These are phyloP conservation scores for Solanum dulcamara DNA, from an alignment of 257 asterid species.

Conservation along the genomic window DNA sequence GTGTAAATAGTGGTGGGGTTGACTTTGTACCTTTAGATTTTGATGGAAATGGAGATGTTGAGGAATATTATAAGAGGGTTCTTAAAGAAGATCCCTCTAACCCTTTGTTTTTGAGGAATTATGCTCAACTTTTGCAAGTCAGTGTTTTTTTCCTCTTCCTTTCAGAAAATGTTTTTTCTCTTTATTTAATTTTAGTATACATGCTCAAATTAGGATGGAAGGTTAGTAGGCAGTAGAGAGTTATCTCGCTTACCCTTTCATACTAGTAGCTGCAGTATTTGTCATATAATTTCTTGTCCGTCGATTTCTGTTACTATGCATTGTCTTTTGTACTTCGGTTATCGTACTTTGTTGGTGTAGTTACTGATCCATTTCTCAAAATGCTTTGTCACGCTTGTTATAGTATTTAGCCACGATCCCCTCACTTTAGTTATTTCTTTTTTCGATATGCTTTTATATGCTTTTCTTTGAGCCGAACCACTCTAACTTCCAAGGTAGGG, in stretches of 20 bases:
- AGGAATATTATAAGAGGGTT: constrained; percentile 23
- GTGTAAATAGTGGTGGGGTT: not conserved
- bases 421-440: not conserved
- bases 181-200: not conserved
- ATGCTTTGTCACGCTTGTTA: too few relatives aligned
- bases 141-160: not conserved
- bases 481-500: not conserved
- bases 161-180: not conserved
- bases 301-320: too few relatives aligned
- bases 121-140: constrained; percentile 70
- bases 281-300: too few relatives aligned
- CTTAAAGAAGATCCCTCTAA: constrained; percentile 33
- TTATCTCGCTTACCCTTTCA: too few relatives aligned
- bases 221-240: too few relatives aligned
- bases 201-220: not conserved
- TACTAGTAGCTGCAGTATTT: too few relatives aligned
- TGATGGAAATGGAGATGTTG: constrained; percentile 22
- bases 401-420: too few relatives aligned
- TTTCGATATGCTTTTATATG: not conserved
- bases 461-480: not conserved
- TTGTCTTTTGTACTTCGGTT: too few relatives aligned
- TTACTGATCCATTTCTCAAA: too few relatives aligned
- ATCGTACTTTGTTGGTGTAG: too few relatives aligned
- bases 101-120: constrained; percentile 43
- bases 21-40: not conserved